Evolutionary conservation across 768 basidiomycete genomes (phyloP).

Genomic region (Mycena metata): DNA sequence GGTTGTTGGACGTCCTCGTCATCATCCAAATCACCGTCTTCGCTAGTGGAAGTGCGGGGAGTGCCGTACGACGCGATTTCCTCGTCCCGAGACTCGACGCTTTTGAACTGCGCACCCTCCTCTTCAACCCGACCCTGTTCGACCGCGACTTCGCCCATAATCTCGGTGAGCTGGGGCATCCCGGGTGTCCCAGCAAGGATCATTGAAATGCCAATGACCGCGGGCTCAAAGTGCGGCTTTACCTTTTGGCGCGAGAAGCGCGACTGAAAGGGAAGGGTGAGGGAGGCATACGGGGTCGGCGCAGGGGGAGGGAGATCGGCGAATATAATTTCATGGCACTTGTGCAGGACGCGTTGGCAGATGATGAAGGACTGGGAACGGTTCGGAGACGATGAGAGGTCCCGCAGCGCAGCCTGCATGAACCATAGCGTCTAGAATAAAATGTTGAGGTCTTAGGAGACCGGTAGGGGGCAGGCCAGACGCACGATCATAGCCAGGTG

Average conservation of each 20-base stretch:
- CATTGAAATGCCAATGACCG: slow-evolving; percentile 87
- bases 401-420: slow-evolving; percentile 95
- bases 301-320: slow-evolving; percentile 81
- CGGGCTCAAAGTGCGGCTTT: slow-evolving; percentile 78
- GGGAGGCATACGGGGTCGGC: slow-evolving; percentile 74
- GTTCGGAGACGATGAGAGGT: slow-evolving; percentile 71
- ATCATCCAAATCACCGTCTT: slow-evolving; percentile 48
- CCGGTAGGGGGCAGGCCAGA: slow-evolving; percentile 42
- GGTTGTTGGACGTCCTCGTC: slow-evolving; percentile 32
- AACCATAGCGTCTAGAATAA: slow-evolving; percentile 91
- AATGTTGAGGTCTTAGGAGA: slow-evolving; percentile 36
- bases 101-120: slow-evolving; percentile 62
- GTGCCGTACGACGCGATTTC: slow-evolving; percentile 50
- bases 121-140: slow-evolving; percentile 90
- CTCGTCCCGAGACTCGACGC: slow-evolving; percentile 62
- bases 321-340: slow-evolving; percentile 97
- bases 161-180: slow-evolving; percentile 79
- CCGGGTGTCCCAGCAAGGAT: slow-evolving; percentile 83
- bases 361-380: slow-evolving; percentile 87
- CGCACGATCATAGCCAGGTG: slow-evolving; percentile 96
- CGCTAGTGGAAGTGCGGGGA: slow-evolving; percentile 44
- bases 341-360: slow-evolving; percentile 91
- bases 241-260: slow-evolving; percentile 73
- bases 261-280: slow-evolving; percentile 63
- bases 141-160: slow-evolving; percentile 86